phyloP scores from a whole-genome alignment of 208 protist genomes.

The Acanthamoeba royreba region DNA sequence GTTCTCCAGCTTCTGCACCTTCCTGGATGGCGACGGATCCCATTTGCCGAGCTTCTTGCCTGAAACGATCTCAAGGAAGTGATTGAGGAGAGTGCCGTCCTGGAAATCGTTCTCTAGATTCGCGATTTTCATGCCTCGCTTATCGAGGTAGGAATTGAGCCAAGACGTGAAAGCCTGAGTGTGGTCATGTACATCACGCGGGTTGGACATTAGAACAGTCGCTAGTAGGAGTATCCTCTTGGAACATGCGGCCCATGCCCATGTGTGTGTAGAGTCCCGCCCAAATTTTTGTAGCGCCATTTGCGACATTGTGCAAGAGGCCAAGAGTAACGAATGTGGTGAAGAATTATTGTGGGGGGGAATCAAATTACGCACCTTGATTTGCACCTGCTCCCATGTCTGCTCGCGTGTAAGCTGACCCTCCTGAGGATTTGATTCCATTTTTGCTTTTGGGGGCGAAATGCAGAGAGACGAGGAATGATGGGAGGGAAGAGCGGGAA shows the following conservation, averaged over 20 bases:
- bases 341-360: too few species aligned
- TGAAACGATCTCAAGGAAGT: not conserved
- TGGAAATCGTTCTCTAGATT: not conserved
- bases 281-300: too few species aligned
- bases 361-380: not conserved
- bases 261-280: too few species aligned
- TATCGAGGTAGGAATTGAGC: slow-evolving; percentile 25
- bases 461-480: too few species aligned
- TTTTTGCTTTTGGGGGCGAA: not conserved
- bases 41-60: slow-evolving; percentile 11
- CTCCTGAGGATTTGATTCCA: not conserved
- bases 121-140: not conserved
- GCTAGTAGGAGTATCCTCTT: too few species aligned
- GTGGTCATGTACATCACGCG: not conserved
- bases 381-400: slow-evolving; percentile 2
- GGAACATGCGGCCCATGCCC: too few species aligned
- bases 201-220: not conserved
- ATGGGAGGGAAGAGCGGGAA: too few species aligned
- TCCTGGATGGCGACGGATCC: not conserved
- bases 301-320: too few species aligned
- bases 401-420: not conserved
- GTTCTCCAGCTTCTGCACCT: slow-evolving; percentile 30
- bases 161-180: slow-evolving; percentile 15
- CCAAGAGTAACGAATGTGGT: too few species aligned
- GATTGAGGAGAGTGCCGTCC: not conserved